Evolutionary conservation across 805 yeast genomes (phyloP), one percentile per base, ranked within the genome.

Genomic region (Kluyveromyces dobzhanskii): DNA sequence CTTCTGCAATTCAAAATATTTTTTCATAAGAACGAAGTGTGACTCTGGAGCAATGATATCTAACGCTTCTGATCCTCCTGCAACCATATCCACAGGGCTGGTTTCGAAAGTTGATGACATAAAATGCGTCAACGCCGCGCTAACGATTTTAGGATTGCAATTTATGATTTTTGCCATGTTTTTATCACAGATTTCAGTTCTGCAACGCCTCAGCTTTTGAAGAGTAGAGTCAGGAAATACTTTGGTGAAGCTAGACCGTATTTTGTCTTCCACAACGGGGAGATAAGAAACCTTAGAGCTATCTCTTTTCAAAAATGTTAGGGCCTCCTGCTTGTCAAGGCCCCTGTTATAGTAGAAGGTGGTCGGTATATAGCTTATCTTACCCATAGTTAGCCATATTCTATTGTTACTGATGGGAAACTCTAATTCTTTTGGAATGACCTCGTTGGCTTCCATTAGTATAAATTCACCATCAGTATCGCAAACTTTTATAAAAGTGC

Each of bases 391-490:
- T 7, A 75, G 44, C 83, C 83, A 77, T 2, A 70, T 54, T 40
- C 84, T 57, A 49, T 77, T 75, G 33, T 49, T 52, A 1, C 53
- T 50, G 12, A 57, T 49, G 0, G 79, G 67, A 38, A 58, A 64
- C 14, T 58, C 64, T 1, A 76, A 76, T 5, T 58, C 62, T 4
- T 59, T 59, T 0, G 78, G 77, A 2, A 76, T 42, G 2, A 45
- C 40, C 3, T 75, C 71, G 27, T 69, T 62, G 1, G 71, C 66
- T 43, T 75, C 79, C 7, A 72, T 65, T 32, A 79, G 50, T 8
- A 78, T 37, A 33, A 72, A 69, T 42, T 80, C 85, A 6, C 78
- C 75, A 33, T 74, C 80, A 1, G 69, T 65, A 48, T 78, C 85
- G 42, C 64, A 60, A 2, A 64, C 44, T 29, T 67, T 72, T 4